phyloP scores from a whole-genome alignment of 2,329 filamentous ascomycete species.

The Sporothrix phasma region DNA sequence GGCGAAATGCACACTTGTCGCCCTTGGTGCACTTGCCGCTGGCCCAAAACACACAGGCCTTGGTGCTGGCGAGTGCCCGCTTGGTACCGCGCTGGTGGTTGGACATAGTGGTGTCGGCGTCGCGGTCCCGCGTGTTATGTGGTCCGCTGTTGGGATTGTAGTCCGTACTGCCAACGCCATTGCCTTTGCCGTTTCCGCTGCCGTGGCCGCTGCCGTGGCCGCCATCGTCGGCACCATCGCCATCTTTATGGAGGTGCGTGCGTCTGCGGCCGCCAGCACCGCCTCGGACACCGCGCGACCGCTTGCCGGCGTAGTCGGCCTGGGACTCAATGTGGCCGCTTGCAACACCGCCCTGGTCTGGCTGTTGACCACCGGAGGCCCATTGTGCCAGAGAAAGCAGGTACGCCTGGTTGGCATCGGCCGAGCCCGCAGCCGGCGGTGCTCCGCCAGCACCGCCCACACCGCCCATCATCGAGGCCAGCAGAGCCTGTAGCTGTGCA shows the following conservation, averaged over 20 bases:
- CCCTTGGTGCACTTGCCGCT: constrained; percentile 64
- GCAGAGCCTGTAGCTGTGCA: constrained; percentile 18
- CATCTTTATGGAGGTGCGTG: neutral
- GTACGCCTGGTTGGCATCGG: constrained; percentile 10
- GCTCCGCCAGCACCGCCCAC: neutral
- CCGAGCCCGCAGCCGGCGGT: neutral
- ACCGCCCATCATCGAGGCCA: constrained; percentile 11
- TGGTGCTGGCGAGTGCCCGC: constrained; percentile 51
- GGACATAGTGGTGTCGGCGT: constrained; percentile 25
- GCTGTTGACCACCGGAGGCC: constrained; percentile 4
- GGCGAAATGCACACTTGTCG: constrained; percentile 63
- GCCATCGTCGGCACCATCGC: neutral
- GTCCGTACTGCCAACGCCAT: neutral
- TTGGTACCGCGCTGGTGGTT: constrained; percentile 38
- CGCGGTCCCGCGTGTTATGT: constrained; percentile 22
- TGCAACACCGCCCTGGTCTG: neutral
- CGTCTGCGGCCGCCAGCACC: neutral
- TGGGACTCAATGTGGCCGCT: neutral
- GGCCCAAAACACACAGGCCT: constrained; percentile 60
- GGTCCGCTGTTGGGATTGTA: constrained; percentile 11
- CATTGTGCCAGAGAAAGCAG: constrained; percentile 17
- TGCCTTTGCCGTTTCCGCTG: neutral
- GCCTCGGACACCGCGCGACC: neutral
- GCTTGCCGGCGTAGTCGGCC: neutral
- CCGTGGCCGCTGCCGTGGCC: neutral